Evolutionary conservation across 2,329 filamentous ascomycete genomes (phyloP).

Genomic region (Aspergillus brasiliensis): DNA sequence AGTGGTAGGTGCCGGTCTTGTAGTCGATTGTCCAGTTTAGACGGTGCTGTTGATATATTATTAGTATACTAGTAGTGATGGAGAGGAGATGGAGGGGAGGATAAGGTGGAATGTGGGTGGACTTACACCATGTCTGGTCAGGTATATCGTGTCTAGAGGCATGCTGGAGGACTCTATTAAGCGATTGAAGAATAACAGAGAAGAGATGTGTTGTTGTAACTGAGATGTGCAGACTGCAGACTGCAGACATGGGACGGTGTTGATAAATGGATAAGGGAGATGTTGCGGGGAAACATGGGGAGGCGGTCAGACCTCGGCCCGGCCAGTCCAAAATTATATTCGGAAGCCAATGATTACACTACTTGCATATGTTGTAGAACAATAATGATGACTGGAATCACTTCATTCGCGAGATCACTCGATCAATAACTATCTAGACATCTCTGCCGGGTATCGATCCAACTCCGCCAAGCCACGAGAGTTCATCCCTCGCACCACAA

Average conservation of each 20-base stretch:
- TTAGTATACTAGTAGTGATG: neutral
- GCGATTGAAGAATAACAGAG: neutral
- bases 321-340: neutral
- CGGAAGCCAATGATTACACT: neutral
- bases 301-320: slow-evolving; percentile 13
- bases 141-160: slow-evolving; percentile 71
- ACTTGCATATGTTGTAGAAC: neutral
- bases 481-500: slow-evolving; percentile 3
- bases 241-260: neutral
- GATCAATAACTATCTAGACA: slow-evolving; percentile 28
- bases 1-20: slow-evolving; percentile 74
- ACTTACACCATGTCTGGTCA: slow-evolving; percentile 74
- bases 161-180: slow-evolving; percentile 40
- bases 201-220: neutral
- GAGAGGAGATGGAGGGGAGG: neutral
- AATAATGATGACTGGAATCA: slow-evolving; percentile 10
- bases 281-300: slow-evolving; percentile 20
- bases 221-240: no score
- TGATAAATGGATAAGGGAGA: neutral
- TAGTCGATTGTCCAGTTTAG: slow-evolving; percentile 86
- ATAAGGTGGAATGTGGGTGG: neutral
- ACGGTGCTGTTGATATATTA: slow-evolving; percentile 85
- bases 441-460: slow-evolving; percentile 25
- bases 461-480: slow-evolving; percentile 24
- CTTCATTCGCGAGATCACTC: slow-evolving; percentile 20